These are phyloP conservation scores for Glarea lozoyensis DNA, from an alignment of 495 filamentous ascomycete species.

Conservation along the genomic window DNA sequence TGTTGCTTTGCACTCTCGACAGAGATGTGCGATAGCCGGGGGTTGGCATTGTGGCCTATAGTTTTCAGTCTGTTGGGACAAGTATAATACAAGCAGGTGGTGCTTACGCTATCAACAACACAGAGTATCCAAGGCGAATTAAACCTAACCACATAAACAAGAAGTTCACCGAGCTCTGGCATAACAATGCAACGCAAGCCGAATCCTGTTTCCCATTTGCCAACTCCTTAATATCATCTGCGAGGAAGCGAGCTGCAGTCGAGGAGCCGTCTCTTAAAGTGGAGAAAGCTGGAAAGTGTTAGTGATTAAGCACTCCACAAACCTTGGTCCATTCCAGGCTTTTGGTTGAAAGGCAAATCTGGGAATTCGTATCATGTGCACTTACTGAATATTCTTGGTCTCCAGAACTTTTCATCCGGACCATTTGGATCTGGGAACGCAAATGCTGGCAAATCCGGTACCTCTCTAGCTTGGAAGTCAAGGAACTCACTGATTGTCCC, in stretches of 20 bases:
- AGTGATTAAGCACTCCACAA: too few species aligned
- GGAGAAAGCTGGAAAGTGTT: too few species aligned
- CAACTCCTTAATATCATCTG: not conserved
- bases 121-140: slow-evolving; percentile 35
- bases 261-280: too few species aligned
- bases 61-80: slow-evolving; percentile 27
- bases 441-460: slow-evolving; percentile 27
- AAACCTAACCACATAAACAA: slow-evolving; percentile 44
- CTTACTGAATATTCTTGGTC: too few species aligned
- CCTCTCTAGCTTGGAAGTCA: slow-evolving; percentile 27
- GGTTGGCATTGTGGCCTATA: slow-evolving; percentile 39
- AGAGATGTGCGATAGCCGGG: slow-evolving; percentile 35
- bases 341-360: too few species aligned
- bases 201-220: not conserved
- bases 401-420: too few species aligned
- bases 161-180: slow-evolving; percentile 38
- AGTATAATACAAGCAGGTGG: slow-evolving; percentile 37
- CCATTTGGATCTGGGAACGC: slow-evolving; percentile 28
- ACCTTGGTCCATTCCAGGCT: too few species aligned
- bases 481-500: slow-evolving; percentile 38
- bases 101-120: slow-evolving; percentile 44
- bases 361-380: too few species aligned
- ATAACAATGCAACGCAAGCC: slow-evolving; percentile 38
- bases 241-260: too few species aligned
- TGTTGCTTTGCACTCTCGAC: slow-evolving; percentile 25